A percentile compares a stretch with the other conserved stretches of the same genome.
Conservation (phyloP, 2,329 filamentous ascomycete species). For the Venturia oleaginea region DNA sequence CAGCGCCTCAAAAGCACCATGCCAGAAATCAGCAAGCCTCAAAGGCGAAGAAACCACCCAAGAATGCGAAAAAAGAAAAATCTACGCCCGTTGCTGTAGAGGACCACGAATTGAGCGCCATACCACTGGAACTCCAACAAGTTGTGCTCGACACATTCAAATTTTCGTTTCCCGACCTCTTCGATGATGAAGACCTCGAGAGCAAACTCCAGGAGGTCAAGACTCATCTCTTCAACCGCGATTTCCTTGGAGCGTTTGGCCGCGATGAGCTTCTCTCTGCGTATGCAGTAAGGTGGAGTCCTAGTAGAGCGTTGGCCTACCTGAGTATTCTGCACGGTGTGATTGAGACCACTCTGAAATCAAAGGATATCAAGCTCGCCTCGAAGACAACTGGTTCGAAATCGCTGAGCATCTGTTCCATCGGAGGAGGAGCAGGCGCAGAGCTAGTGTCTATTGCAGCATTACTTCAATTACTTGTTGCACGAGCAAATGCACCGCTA, state of each 20-base stretch:
- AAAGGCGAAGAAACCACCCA: not conserved
- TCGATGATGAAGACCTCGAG: constrained; percentile 37
- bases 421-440: constrained; percentile 58
- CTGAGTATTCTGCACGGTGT: constrained; percentile 45
- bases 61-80: not conserved
- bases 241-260: constrained; percentile 75
- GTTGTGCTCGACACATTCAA: constrained; percentile 65
- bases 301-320: constrained; percentile 76
- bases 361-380: constrained; percentile 9
- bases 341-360: constrained; percentile 19
- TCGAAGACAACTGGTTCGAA: not conserved
- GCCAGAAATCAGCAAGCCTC: not conserved
- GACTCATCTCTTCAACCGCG: constrained; percentile 71
- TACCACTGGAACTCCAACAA: constrained; percentile 54
- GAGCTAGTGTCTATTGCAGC: constrained; percentile 56
- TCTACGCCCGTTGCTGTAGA: not conserved
- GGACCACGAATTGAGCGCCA: constrained; percentile 6
- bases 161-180: constrained; percentile 45
- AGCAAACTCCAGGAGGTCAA: constrained; percentile 72
- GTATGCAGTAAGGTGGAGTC: constrained; percentile 88
- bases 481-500: not conserved
- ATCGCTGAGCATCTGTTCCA: constrained; percentile 39
- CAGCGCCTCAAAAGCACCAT: constrained; percentile 1
- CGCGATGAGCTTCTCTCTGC: constrained; percentile 61
- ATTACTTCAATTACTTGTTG: not conserved